Evolutionary conservation across 2,329 filamentous ascomycete genomes (phyloP).

Genomic region (Pseudopyricularia javanii): DNA sequence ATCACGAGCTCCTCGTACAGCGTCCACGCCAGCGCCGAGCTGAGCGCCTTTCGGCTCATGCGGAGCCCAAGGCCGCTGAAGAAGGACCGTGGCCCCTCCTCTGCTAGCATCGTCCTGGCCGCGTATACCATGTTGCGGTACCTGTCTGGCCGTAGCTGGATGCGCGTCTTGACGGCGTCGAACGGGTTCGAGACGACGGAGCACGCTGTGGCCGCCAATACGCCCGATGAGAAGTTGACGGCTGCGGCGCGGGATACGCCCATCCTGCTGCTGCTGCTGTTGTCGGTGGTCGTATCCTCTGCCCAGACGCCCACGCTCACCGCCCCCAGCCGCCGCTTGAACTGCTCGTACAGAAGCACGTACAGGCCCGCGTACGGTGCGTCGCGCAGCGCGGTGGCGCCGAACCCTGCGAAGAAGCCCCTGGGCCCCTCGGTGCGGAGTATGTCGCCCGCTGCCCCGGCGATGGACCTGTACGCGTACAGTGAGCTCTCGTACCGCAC

Average conservation of each 20-base stretch:
- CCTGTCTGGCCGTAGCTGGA: constrained; percentile 74
- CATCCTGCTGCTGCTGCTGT: constrained; percentile 13
- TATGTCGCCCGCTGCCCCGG: constrained; percentile 64
- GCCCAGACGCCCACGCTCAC: constrained; percentile 7
- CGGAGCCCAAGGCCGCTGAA: constrained; percentile 78
- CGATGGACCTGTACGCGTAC: constrained; percentile 71
- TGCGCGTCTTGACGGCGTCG: constrained; percentile 87
- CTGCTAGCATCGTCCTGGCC: constrained; percentile 60
- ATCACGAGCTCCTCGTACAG: constrained; percentile 89
- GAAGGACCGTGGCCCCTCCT: constrained; percentile 70
- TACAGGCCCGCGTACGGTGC: constrained; percentile 96
- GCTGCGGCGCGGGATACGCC: constrained; percentile 38
- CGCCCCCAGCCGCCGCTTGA: constrained; percentile 50
- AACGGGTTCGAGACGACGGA: constrained; percentile 92
- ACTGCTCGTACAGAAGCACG: constrained; percentile 83
- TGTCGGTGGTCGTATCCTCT: neutral
- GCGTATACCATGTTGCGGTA: constrained; percentile 80
- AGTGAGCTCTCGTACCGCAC: constrained; percentile 86
- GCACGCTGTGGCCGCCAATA: constrained; percentile 67
- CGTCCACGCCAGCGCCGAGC: constrained; percentile 93
- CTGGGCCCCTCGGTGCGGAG: constrained; percentile 57
- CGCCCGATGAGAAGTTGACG: constrained; percentile 78
- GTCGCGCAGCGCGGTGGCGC: constrained; percentile 83
- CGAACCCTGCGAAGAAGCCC: constrained; percentile 89
- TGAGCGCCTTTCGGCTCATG: constrained; percentile 84